Evolutionary conservation across 139 green algal species (phyloP).

Genomic region (Chlorella vulgaris): DNA sequence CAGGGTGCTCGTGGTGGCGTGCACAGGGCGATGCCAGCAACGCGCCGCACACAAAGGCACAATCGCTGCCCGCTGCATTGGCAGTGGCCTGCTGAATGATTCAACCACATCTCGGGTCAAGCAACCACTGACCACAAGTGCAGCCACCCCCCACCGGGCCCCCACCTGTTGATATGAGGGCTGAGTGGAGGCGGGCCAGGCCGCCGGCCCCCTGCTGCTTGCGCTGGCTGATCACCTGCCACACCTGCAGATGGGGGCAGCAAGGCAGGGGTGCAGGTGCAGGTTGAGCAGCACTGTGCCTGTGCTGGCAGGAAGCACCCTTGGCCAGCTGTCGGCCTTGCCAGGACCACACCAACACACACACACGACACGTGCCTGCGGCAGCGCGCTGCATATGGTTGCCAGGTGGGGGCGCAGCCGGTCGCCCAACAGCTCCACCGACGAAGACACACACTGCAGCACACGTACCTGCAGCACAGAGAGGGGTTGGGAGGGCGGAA

Average conservation of each 20-base stretch:
- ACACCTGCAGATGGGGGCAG: conserved; percentile 5
- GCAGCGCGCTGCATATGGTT: conserved; percentile 64
- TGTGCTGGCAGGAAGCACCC: too few relatives aligned
- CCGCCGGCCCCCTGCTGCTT: conserved; percentile 47
- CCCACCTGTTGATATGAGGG: conserved; percentile 65
- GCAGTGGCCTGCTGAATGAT: not conserved
- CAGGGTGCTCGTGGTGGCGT: not conserved
- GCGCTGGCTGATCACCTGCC: conserved; percentile 26
- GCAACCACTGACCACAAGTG: too few relatives aligned
- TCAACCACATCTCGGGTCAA: too few relatives aligned
- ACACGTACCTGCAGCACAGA: conserved; percentile 47
- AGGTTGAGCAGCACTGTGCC: too few relatives aligned
- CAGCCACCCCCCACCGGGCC: too few relatives aligned
- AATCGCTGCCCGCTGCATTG: not conserved
- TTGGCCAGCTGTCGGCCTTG: too few relatives aligned
- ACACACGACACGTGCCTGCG: conserved; percentile 44
- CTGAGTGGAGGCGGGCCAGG: conserved; percentile 66
- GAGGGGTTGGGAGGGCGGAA: not conserved
- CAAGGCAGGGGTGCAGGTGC: not conserved
- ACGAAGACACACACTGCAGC: conserved; percentile 73
- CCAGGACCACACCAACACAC: too few relatives aligned
- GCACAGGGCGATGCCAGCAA: not conserved
- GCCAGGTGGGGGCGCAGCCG: conserved; percentile 63
- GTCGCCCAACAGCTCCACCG: conserved; percentile 72
- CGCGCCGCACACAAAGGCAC: not conserved